phyloP scores from a whole-genome alignment of 2,329 filamentous ascomycete species.

The Cladophialophora immunda region DNA sequence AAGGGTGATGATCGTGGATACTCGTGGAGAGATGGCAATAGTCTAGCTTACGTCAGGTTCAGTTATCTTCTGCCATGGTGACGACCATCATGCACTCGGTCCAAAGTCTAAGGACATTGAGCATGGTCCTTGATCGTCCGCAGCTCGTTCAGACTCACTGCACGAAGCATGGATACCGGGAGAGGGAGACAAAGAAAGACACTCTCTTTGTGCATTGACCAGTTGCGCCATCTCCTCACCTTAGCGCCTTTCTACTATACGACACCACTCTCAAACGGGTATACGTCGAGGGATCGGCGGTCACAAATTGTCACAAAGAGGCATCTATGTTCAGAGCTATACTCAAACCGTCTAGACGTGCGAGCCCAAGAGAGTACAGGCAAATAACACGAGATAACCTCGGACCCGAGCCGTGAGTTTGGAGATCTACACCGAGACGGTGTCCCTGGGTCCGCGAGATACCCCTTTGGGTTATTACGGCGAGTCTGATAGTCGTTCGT shows the following conservation, averaged over 20 bases:
- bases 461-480: not conserved
- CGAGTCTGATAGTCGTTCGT: not conserved
- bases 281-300: not conserved
- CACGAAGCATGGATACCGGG: not conserved
- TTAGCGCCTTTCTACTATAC: slow-evolving; percentile 1
- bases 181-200: not conserved
- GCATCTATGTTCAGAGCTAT: slow-evolving; percentile 5
- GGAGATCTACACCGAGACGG: not conserved
- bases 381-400: not conserved
- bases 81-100: not conserved
- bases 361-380: not conserved
- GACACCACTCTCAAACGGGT: not conserved
- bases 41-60: slow-evolving; percentile 15
- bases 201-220: not conserved
- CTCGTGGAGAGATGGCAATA: not conserved
- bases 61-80: not conserved
- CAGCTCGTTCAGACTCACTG: slow-evolving; percentile 25
- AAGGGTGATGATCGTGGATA: slow-evolving; percentile 7
- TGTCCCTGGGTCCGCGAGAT: not conserved
- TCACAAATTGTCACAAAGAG: not conserved
- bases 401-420: not conserved
- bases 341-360: not conserved
- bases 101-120: not conserved
- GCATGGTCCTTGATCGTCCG: not conserved
- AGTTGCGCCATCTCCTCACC: not conserved